Evolutionary conservation across 129 eudicot genomes (phyloP), one percentile per base, ranked within the genome.

Genomic region (Escallonia rubra): DNA sequence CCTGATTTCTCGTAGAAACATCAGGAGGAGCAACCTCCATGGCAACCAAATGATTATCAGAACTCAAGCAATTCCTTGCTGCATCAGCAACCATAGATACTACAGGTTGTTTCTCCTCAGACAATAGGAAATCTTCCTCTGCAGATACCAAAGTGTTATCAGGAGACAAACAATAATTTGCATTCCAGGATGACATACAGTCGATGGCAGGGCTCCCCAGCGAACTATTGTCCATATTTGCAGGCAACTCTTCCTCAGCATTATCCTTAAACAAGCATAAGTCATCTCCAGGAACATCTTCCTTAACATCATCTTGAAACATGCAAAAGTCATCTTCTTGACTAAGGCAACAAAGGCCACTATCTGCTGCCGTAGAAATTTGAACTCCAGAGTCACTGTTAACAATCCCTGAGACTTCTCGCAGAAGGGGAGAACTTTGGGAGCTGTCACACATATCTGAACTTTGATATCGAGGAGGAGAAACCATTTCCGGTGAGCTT

Each of bases 371-470:
- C 63, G 39, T 61, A 57, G 86, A 72, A 56, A 61, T 80, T 76
- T 69, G 76, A 57, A 51, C 57, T 62, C 23, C 76, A 71, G 52
- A 67, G 43, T 55, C 42, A 41, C 46, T 15, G 2, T 46, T 15
- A 14, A 7, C 65, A 63, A 76, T 61, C 15, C 51, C 70, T 0
- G 74, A 56, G 13, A 64, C 55, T 15, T 66, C 81, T 41, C 71
- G 79, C 62, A 63, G 16, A 63, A n/a, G 40, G 66, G 74, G 41
- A 72, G 70, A 72, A 66, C 81, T 71, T 72, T 74, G 74, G 64
- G 73, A 74, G 74, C 59, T 63, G 72, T 64, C 60, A 44, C 61
- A 76, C 57, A 44, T 9, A 42, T 51, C 64, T 69, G 78, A 39
- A 64, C 46, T 62, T 57, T 68, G 65, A 73, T 73, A 70, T 39